Percentiles rank a stretch among this genome's conserved stretches.
Evolutionary conservation across 495 filamentous ascomycete genomes (phyloP).

Genomic region (Penicillium alfredii): DNA sequence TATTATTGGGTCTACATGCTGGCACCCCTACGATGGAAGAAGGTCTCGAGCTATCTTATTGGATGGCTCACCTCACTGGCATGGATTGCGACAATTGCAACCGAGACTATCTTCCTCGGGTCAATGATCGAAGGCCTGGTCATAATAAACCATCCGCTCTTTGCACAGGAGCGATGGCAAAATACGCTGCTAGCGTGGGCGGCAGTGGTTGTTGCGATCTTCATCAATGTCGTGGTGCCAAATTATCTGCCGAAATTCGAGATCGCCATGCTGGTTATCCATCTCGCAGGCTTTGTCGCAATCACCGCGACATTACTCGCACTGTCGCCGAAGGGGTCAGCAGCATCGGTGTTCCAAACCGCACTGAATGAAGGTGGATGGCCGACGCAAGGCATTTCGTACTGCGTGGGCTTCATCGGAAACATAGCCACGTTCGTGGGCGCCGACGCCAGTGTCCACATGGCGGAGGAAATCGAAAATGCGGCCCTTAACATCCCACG

Average conservation of each 20-base stretch:
- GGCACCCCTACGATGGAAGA: conserved; percentile 26
- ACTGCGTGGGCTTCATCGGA: conserved; percentile 39
- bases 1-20: conserved; percentile 43
- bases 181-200: conserved; percentile 44
- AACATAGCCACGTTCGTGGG: conserved; percentile 37
- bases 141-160: conserved; percentile 33
- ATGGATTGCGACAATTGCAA: conserved; percentile 32
- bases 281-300: conserved; percentile 44
- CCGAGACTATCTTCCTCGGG: conserved; percentile 30
- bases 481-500: conserved; percentile 38
- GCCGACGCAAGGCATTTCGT: conserved; percentile 35
- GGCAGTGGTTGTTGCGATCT: conserved; percentile 31
- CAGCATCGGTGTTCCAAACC: conserved; percentile 33
- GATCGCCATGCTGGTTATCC: conserved; percentile 37
- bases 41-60: conserved; percentile 33
- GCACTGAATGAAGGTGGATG: conserved; percentile 45
- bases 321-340: conserved; percentile 17
- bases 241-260: conserved; percentile 40
- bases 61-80: conserved; percentile 31
- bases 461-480: conserved; percentile 43
- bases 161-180: conserved; percentile 40
- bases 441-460: conserved; percentile 31
- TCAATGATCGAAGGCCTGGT: conserved; percentile 42
- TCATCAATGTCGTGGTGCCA: conserved; percentile 39
- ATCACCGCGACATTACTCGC: conserved; percentile 35